These are phyloP conservation scores for Dalbergia cultrata DNA, from an alignment of 306 rosid genomes.

Conservation along the genomic window DNA sequence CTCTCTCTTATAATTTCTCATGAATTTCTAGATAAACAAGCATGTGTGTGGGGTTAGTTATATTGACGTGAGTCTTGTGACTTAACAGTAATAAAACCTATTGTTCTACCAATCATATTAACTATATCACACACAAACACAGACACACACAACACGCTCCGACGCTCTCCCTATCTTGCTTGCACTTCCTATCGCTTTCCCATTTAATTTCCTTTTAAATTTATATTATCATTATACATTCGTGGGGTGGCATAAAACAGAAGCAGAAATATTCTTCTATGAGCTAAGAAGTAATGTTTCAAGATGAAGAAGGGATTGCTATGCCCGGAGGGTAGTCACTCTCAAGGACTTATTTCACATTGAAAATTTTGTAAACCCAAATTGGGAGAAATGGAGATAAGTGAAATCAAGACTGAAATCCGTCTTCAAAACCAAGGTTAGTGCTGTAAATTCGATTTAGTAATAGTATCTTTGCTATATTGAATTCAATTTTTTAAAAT, in stretches of 20 bases:
- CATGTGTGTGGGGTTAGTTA: conserved; percentile 15
- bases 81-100: conserved; percentile 33
- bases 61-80: conserved; percentile 56
- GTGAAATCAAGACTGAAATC: no score
- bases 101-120: conserved; percentile 38
- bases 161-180: neutral
- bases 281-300: neutral
- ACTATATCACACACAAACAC: neutral
- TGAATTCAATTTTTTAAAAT: no score
- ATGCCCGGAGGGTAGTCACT: neutral
- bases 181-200: neutral
- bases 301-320: neutral
- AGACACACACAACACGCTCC: neutral
- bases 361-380: no score
- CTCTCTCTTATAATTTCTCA: conserved; percentile 8
- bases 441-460: no score
- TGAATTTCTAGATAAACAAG: conserved; percentile 28
- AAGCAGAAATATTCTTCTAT: neutral
- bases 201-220: neutral
- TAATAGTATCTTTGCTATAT: no score
- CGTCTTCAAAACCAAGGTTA: no score
- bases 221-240: neutral
- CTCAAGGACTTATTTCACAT: neutral
- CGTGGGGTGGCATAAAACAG: neutral
- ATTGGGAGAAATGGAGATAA: no score